Conservation (phyloP, 495 filamentous ascomycete genomes). For the Polyplosphaeria fusca region DNA sequence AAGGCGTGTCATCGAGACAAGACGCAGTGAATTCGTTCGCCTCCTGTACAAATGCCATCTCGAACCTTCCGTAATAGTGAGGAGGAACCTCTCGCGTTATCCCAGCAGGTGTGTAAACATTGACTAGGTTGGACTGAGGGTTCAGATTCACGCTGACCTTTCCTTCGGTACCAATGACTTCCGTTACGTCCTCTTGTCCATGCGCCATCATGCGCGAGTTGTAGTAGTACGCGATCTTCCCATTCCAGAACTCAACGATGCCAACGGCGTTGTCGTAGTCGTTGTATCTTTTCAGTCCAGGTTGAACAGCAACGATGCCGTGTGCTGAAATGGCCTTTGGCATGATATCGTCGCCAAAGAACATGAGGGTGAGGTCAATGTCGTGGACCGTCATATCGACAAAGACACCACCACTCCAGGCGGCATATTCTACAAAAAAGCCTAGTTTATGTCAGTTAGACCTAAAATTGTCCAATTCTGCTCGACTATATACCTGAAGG, state of each 20-base stretch:
- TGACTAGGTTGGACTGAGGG: slow-evolving; percentile 25
- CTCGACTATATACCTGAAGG: slow-evolving; percentile 31
- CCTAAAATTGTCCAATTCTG: background rate
- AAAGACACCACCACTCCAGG: slow-evolving; percentile 55
- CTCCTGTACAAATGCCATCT: slow-evolving; percentile 27
- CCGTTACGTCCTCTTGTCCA: slow-evolving; percentile 31
- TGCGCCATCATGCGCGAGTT: slow-evolving; percentile 31
- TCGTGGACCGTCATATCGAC: slow-evolving; percentile 47
- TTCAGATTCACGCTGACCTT: slow-evolving; percentile 27
- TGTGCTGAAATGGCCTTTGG: slow-evolving; percentile 34
- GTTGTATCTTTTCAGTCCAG: slow-evolving; percentile 15
- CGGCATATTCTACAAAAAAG: slow-evolving; percentile 57
- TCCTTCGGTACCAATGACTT: slow-evolving; percentile 30
- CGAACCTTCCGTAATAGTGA: slow-evolving; percentile 28
- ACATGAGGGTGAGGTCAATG: slow-evolving; percentile 31
- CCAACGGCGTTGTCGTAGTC: slow-evolving; percentile 33
- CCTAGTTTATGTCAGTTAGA: slow-evolving; percentile 35
- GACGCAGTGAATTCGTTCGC: slow-evolving; percentile 28
- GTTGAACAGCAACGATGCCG: slow-evolving; percentile 18
- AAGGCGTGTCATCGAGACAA: slow-evolving; percentile 6
- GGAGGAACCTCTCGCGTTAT: slow-evolving; percentile 22
- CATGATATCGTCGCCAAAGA: slow-evolving; percentile 26
- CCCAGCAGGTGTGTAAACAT: slow-evolving; percentile 1
- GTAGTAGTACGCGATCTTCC: slow-evolving; percentile 31
- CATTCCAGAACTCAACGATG: slow-evolving; percentile 28